Evolutionary conservation across 306 rosid species (phyloP).

Genomic region (Macrotyloma uniflorum): DNA sequence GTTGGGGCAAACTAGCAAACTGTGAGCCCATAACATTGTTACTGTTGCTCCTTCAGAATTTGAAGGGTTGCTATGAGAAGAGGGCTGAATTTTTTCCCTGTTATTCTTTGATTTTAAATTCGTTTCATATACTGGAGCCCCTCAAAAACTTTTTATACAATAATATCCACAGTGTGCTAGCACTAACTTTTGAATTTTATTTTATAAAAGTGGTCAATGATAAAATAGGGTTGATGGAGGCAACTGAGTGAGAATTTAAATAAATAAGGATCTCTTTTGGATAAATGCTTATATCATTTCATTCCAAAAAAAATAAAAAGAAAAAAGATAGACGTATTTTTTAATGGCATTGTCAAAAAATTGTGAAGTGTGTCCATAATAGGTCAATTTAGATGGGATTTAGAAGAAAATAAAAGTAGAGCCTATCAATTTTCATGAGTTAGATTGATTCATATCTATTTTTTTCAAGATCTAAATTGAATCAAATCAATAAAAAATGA

Average conservation of each 20-base stretch:
- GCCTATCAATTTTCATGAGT: too few relatives aligned
- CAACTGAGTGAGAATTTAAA: neutral
- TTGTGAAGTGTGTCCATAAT: too few relatives aligned
- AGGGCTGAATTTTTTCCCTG: neutral
- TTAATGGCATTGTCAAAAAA: neutral
- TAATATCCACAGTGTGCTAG: constrained; percentile 8
- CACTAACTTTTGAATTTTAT: constrained; percentile 14
- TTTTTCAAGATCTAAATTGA: too few relatives aligned
- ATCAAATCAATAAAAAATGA: too few relatives aligned
- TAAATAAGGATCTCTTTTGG: neutral
- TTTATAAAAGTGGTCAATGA: neutral
- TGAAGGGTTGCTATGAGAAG: constrained; percentile 28
- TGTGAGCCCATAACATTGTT: constrained; percentile 12
- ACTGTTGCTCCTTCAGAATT: constrained; percentile 24
- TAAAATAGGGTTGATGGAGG: constrained; percentile 20
- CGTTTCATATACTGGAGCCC: neutral
- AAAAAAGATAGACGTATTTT: neutral
- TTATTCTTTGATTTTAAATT: neutral
- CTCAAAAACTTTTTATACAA: neutral
- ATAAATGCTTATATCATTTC: neutral
- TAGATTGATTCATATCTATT: too few relatives aligned
- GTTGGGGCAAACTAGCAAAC: constrained; percentile 19
- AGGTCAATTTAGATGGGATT: too few relatives aligned
- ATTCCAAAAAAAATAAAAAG: neutral
- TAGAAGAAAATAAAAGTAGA: too few relatives aligned